phyloP scores from a whole-genome alignment of 2,329 filamentous ascomycete species.

The Plenodomus lindquistii region DNA sequence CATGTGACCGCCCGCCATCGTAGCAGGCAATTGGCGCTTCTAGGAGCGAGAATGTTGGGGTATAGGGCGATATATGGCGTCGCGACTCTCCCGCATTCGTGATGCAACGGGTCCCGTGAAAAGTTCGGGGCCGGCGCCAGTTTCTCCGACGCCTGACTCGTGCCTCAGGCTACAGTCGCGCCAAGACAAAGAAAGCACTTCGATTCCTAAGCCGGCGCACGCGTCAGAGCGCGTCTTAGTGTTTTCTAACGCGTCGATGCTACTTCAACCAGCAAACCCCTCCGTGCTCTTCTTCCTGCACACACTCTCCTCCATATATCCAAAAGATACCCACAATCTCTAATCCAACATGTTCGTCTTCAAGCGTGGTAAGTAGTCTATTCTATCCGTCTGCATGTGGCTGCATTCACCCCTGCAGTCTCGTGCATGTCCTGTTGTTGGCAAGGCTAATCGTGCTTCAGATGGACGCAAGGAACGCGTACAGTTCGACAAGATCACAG shows the following conservation, averaged over 20 bases:
- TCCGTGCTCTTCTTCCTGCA: conserved; percentile 23
- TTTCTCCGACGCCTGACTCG: conserved; percentile 15
- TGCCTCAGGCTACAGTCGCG: neutral
- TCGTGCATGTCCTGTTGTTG: conserved; percentile 25
- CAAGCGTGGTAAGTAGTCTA: conserved; percentile 46
- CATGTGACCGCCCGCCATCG: conserved; percentile 82
- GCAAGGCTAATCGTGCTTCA: conserved; percentile 48
- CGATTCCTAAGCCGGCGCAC: conserved; percentile 24
- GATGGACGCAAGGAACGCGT: conserved; percentile 99
- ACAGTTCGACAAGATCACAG: conserved; percentile 99
- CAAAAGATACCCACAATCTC: conserved; percentile 27
- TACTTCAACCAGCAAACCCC: conserved; percentile 19
- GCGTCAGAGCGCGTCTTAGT: conserved; percentile 20
- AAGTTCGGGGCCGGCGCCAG: conserved; percentile 29
- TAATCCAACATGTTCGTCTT: conserved; percentile 46
- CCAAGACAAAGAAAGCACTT: conserved; percentile 24
- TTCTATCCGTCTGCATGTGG: conserved; percentile 9
- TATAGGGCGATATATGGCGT: conserved; percentile 8
- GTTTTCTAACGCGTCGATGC: conserved; percentile 28
- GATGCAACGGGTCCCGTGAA: conserved; percentile 12
- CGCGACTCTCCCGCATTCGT: neutral
- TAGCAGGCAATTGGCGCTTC: conserved; percentile 13
- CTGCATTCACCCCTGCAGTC: conserved; percentile 10
- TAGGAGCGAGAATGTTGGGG: conserved; percentile 6
- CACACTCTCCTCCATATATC: conserved; percentile 30